Evolutionary conservation across 2,329 filamentous ascomycete species (phyloP).

Genomic region (Akanthomyces dipterigenus): DNA sequence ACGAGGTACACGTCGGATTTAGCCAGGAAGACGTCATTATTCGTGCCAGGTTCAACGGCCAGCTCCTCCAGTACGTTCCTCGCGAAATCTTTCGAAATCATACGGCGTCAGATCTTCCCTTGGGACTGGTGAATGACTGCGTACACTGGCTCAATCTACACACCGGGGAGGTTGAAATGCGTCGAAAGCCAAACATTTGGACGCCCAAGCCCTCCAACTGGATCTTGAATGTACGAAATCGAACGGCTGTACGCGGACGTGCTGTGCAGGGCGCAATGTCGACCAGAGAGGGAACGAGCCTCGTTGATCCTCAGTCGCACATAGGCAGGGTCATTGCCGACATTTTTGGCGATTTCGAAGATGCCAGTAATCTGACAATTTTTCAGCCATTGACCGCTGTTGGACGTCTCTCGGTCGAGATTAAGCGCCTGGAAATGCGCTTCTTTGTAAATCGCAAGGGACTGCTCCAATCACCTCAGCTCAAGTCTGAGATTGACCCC

Average conservation of each 20-base stretch:
- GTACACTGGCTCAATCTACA: constrained; percentile 53
- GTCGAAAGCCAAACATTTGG: constrained; percentile 34
- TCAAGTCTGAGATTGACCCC: constrained; percentile 45
- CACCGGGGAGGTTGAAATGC: constrained; percentile 39
- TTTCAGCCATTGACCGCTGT: constrained; percentile 29
- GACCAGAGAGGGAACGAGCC: neutral
- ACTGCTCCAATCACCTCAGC: constrained; percentile 40
- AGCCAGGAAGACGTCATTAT: constrained; percentile 19
- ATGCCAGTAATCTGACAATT: constrained; percentile 15
- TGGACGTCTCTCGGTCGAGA: constrained; percentile 36
- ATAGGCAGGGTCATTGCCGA: constrained; percentile 31
- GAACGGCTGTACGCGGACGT: constrained; percentile 11
- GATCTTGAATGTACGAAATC: constrained; percentile 24
- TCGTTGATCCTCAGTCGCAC: constrained; percentile 44
- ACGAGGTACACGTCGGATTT: constrained; percentile 48
- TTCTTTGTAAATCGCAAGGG: constrained; percentile 42
- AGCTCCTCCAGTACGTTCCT: neutral
- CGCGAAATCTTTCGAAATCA: constrained; percentile 21
- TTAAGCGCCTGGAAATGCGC: constrained; percentile 44
- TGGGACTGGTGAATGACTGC: constrained; percentile 41
- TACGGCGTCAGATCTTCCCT: constrained; percentile 41
- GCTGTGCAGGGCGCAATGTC: neutral
- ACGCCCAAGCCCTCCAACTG: constrained; percentile 21
- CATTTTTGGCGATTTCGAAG: constrained; percentile 39
- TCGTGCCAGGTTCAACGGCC: neutral